Base-by-base conservation (phyloP, 176 grass and related monocot species). In the Musa troglodytarum region DNA sequence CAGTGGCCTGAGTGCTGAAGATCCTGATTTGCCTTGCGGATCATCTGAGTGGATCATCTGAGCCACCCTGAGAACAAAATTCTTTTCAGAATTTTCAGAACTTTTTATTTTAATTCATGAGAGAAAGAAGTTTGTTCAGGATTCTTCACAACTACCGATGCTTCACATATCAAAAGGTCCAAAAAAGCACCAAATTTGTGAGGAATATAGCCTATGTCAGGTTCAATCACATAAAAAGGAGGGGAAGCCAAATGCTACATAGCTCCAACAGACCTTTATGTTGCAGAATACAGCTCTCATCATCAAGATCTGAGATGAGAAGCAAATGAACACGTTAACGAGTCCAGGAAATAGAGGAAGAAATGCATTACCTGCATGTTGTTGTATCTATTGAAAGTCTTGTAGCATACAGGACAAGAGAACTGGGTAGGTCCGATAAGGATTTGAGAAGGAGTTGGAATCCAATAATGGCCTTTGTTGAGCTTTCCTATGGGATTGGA, bases 381-480 rank as follows among this genome's bases (percentile, higher is more conserved):
- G 69, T 98, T 98, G 82, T 98, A 98, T 91, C 94, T 61, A 71
- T 98, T 98, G 88, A 98, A 98, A 54, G 94, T 98, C 69, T 98
- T 98, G 79, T 76, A 91, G 79, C 94, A 98, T 74, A 98, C 94
- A n/a, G 90, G 94, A 69, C 94, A 98, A 25, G 90, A 98, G 90
- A 98, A 98, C 84, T 98, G 94, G 49, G 94, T 98, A 1, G 94
- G 94, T 9, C 94, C 94, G 63, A 98, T 98, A 56, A 98, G 84
- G 82, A 98, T 98, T 82, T 98, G 94, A 50, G 94, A 90, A 65
- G 94, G 94, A 12, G 94, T 98, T 15, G 94, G 94, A 72, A 98
- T 98, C 94, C 94, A 98, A 73, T 98, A 93, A 80, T 98, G 94
- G 14, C 94, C 94, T 73, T 98, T 98, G 90, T 93, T 98, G 29